Evolutionary conservation across 2,329 filamentous ascomycete species (phyloP).

Genomic region (Ceratocystis colombiana): DNA sequence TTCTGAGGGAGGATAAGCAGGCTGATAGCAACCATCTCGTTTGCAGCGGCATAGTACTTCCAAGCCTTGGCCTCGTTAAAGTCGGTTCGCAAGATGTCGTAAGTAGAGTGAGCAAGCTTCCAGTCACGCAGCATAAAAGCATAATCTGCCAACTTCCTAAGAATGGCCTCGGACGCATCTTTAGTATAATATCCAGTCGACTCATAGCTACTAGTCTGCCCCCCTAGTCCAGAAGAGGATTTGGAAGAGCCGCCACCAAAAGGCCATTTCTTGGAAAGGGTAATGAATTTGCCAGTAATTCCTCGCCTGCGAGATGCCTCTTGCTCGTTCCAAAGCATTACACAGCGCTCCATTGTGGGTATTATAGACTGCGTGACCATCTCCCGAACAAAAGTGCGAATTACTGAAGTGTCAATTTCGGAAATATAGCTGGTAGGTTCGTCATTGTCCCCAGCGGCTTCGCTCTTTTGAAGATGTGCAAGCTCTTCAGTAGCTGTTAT

Average conservation of each 20-base stretch:
- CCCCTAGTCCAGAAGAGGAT: slow-evolving; percentile 32
- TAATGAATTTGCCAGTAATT: slow-evolving; percentile 87
- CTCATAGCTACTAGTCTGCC: slow-evolving; percentile 49
- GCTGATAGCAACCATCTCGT: slow-evolving; percentile 88
- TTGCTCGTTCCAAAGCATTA: slow-evolving; percentile 93
- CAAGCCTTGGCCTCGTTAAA: slow-evolving; percentile 95
- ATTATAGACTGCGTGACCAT: slow-evolving; percentile 92
- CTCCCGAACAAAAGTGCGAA: slow-evolving; percentile 82
- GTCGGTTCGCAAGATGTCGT: slow-evolving; percentile 78
- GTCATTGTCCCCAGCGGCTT: slow-evolving; percentile 55
- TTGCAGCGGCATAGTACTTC: slow-evolving; percentile 85
- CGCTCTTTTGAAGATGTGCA: slow-evolving; percentile 58
- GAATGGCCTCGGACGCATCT: slow-evolving; percentile 75
- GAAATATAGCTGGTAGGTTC: slow-evolving; percentile 71
- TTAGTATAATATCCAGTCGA: slow-evolving; percentile 69
- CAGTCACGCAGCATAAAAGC: slow-evolving; percentile 95
- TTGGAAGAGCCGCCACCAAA: slow-evolving; percentile 63
- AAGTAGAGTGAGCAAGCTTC: slow-evolving; percentile 84
- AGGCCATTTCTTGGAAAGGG: slow-evolving; percentile 79
- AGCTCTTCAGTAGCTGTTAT: slow-evolving; percentile 79
- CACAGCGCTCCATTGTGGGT: slow-evolving; percentile 88
- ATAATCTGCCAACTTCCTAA: slow-evolving; percentile 90
- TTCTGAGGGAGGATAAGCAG: slow-evolving; percentile 66
- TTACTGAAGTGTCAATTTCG: slow-evolving; percentile 80
- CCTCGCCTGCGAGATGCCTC: slow-evolving; percentile 83